Evolutionary conservation across 2,329 filamentous ascomycete species (phyloP).

Genomic region (Pseudogymnoascus sp.): DNA sequence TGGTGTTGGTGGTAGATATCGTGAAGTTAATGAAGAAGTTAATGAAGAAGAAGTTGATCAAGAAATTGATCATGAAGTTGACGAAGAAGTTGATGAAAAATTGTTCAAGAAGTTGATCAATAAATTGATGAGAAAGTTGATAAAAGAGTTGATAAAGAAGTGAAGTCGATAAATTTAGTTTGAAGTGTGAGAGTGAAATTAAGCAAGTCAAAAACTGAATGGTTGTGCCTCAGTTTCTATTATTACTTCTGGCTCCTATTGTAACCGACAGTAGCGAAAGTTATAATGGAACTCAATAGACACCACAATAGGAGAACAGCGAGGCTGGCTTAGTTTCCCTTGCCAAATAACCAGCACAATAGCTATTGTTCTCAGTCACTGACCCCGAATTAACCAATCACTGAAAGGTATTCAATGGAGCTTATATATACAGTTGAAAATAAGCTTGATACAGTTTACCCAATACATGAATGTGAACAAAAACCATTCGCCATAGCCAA

Average conservation of each 20-base stretch:
- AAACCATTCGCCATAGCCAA: neutral
- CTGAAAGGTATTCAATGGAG: neutral
- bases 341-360: neutral
- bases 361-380: neutral
- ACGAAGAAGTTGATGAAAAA: neutral
- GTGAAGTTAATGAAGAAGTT: neutral
- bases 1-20: neutral
- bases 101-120: neutral
- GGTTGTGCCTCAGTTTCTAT: neutral
- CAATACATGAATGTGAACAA: neutral
- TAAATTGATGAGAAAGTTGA: neutral
- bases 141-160: neutral
- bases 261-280: neutral
- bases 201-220: neutral
- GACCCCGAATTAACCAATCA: constrained; percentile 2
- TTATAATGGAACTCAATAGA: neutral
- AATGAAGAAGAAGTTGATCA: too few species aligned
- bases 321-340: neutral
- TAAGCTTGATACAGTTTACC: neutral
- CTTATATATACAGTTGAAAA: neutral
- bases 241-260: neutral
- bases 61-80: neutral
- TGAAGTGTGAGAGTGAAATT: neutral
- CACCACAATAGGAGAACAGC: neutral
- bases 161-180: neutral